phyloP scores from a whole-genome alignment of 768 basidiomycete genomes.

The Agrocybe pediades region DNA sequence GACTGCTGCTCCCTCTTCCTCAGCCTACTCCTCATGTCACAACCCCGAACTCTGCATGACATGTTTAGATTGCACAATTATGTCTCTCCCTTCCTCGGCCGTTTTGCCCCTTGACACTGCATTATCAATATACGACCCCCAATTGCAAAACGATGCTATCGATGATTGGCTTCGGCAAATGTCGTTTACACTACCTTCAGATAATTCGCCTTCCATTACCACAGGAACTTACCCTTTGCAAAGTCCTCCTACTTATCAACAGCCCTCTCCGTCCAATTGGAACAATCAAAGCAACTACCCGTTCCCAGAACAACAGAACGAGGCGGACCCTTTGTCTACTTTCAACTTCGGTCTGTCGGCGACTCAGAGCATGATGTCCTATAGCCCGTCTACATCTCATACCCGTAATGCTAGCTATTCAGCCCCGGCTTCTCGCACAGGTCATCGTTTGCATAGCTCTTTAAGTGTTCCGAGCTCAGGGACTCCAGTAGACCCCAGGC shows the following conservation, averaged over 20 bases:
- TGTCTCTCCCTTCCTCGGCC: conserved; percentile 45
- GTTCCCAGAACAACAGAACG: conserved; percentile 9
- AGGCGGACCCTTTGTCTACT: neutral
- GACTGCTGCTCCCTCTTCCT: conserved; percentile 31
- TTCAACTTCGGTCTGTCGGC: conserved; percentile 10
- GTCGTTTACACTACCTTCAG: conserved; percentile 23
- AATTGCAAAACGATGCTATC: conserved; percentile 40
- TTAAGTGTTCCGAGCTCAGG: conserved; percentile 5
- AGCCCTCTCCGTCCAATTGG: conserved; percentile 1
- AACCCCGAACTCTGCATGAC: conserved; percentile 39
- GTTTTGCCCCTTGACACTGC: conserved; percentile 40
- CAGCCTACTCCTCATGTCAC: conserved; percentile 37
- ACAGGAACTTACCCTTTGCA: conserved; percentile 2
- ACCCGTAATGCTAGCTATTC: neutral
- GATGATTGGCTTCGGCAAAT: conserved; percentile 69
- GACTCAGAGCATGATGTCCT: conserved; percentile 3
- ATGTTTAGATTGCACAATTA: conserved; percentile 67
- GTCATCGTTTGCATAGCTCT: conserved; percentile 12
- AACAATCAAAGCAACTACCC: conserved; percentile 3
- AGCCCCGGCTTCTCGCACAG: neutral
- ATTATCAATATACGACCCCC: conserved; percentile 42
- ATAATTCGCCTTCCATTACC: conserved; percentile 6
- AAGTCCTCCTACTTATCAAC: conserved; percentile 13
- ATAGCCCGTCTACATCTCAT: neutral
- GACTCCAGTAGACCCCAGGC: conserved; percentile 14